Evolutionary conservation across 805 yeast species (phyloP), one percentile per base, ranked within the genome.

Genomic region (Candida easanensis): DNA sequence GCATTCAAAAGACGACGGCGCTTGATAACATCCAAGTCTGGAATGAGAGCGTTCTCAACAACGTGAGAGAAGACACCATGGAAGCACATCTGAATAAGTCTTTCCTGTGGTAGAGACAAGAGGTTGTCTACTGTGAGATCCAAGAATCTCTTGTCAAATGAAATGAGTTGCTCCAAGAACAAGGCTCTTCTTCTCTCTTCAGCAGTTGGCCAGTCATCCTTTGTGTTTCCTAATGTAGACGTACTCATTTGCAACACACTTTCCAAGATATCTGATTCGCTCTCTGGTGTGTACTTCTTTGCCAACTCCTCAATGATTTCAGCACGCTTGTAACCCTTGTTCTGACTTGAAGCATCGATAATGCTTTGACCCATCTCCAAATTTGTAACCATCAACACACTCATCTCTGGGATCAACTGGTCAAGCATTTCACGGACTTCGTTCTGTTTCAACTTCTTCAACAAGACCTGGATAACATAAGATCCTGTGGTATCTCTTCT

Each of bases 41-140:
- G 71, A 9, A 66, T 64, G 25, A 90, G 71, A 4, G 79, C 74
- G 45, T 75, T 70, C 58, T 90, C 97, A 28, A 91, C 79, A 35
- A 88, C 89, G 58, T 86, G 97, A 1, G 96, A 88, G 53, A 87
- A 89, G 2, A 89, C 93, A 9, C 97, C 95, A 61, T 91, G 97
- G 53, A 70, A 71, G 56, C 95, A 84, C 85, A 91, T 81, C 56
- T 82, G 84, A 23, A 78, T 53, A 26, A 88, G 63, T 48, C 79
- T 72, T 47, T 78, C 84, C n/a, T 65, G 65, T 13, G 85, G 82
- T 44, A 85, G 61, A 2, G 73, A 73, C 40, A 87, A 61, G 46
- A 85, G 63, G 44, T 82, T 79, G 39, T 79, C 80, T 58, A 86
- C 70, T 1, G 80, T 73, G 34, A 80, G 70, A 14, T 72, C 62